Conservation (phyloP, 192 early-diverging fungal species). For the Coemansia sp. region DNA sequence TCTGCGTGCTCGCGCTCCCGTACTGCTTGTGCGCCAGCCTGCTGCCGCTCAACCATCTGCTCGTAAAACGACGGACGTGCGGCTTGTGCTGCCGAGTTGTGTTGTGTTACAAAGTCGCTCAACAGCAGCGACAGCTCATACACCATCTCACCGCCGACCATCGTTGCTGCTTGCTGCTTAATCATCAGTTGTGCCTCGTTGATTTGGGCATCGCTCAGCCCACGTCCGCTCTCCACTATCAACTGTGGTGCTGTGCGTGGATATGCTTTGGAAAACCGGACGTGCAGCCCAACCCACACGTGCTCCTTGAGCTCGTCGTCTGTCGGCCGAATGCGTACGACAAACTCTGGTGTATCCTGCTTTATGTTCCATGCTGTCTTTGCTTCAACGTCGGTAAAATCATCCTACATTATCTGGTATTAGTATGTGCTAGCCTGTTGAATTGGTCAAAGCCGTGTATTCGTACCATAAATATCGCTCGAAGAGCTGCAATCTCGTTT, state of each 20-base stretch:
- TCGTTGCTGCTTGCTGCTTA: constrained; percentile 30
- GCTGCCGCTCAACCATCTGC: constrained; percentile 48
- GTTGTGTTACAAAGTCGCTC: constrained; percentile 59
- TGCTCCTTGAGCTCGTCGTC: constrained; percentile 29
- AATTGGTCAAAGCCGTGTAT: neutral
- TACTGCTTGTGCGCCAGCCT: constrained; percentile 19
- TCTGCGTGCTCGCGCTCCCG: constrained; percentile 41
- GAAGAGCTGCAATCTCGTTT: constrained; percentile 69
- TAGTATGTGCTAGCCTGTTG: neutral
- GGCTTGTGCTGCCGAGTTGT: constrained; percentile 56
- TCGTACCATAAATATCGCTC: constrained; percentile 55
- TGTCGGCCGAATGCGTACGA: constrained; percentile 26
- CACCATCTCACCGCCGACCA: constrained; percentile 64
- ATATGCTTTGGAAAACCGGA: constrained; percentile 64
- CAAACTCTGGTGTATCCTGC: constrained; percentile 38
- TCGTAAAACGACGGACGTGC: constrained; percentile 45
- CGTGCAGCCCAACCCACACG: constrained; percentile 30
- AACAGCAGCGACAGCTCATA: constrained; percentile 60
- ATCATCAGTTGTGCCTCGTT: constrained; percentile 46
- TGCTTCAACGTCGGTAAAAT: constrained; percentile 38
- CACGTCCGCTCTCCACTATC: constrained; percentile 51
- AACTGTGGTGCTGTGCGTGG: constrained; percentile 62
- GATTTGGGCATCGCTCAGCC: constrained; percentile 55
- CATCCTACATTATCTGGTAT: constrained; percentile 28
- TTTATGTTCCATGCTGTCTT: constrained; percentile 50